phyloP scores from a whole-genome alignment of 805 yeast species.

The Jamesozyma gamospora region DNA sequence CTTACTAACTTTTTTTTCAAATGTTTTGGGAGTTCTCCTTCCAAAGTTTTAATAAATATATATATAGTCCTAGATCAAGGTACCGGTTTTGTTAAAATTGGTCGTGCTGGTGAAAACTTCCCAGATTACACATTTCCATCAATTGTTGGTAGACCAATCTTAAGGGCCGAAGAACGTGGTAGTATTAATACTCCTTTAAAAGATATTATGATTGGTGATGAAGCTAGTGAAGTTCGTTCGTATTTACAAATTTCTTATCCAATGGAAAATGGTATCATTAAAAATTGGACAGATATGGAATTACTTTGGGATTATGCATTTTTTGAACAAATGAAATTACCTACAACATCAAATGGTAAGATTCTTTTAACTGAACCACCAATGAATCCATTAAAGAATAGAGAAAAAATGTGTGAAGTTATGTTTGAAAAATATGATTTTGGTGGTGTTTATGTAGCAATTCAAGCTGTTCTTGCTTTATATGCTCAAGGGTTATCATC shows the following conservation, averaged over 20 bases:
- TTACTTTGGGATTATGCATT: slow-evolving; percentile 97
- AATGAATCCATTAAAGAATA: slow-evolving; percentile 85
- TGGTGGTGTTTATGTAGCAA: slow-evolving; percentile 90
- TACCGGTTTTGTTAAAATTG: slow-evolving; percentile 95
- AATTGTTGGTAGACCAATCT: slow-evolving; percentile 92
- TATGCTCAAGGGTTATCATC: slow-evolving; percentile 95
- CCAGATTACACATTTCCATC: slow-evolving; percentile 97
- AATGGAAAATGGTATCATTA: slow-evolving; percentile 96
- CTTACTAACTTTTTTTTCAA: too few relatives aligned
- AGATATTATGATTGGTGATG: slow-evolving; percentile 97
- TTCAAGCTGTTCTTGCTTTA: slow-evolving; percentile 94
- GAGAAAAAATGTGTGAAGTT: slow-evolving; percentile 87
- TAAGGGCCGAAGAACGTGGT: slow-evolving; percentile 91
- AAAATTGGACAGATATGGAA: slow-evolving; percentile 98
- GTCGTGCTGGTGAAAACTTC: slow-evolving; percentile 92
- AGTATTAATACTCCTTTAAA: slow-evolving; percentile 54
- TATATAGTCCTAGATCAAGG: slow-evolving; percentile 85
- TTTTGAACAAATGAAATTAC: slow-evolving; percentile 77
- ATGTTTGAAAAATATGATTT: slow-evolving; percentile 91
- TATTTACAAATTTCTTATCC: slow-evolving; percentile 91
- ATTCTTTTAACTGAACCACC: slow-evolving; percentile 94
- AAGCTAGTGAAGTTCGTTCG: slow-evolving; percentile 84
- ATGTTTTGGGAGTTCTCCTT: too few relatives aligned
- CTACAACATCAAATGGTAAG: slow-evolving; percentile 66
- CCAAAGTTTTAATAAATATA: too few relatives aligned